A percentile compares a stretch with the other conserved stretches of the same genome.
Conservation (phyloP, 306 rosid species). For the Vigna radiata region DNA sequence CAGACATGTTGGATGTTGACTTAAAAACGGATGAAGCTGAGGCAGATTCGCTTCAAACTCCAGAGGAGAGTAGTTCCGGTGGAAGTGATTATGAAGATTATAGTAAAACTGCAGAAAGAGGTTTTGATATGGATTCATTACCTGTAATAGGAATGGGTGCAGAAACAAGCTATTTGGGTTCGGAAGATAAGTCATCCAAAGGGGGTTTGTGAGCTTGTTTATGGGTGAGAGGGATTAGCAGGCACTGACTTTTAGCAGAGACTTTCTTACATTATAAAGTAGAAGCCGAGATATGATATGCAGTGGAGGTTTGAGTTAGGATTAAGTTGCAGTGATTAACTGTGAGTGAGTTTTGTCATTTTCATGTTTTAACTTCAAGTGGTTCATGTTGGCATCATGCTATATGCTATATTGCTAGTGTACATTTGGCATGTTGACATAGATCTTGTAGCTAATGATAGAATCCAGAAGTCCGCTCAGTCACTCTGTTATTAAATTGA, state of each 20-base stretch:
- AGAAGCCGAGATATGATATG: conserved; percentile 1
- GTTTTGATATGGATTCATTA: conserved; percentile 47
- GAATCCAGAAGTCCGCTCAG: not conserved
- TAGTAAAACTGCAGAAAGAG: conserved; percentile 45
- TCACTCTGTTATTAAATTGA: not conserved
- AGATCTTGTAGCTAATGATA: not conserved
- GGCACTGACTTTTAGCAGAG: conserved; percentile 31
- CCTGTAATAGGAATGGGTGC: conserved; percentile 42
- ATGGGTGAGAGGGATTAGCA: conserved; percentile 23
- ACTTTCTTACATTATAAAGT: not conserved
- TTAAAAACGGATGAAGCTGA: conserved; percentile 55
- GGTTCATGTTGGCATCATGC: conserved; percentile 30
- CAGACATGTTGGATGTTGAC: conserved; percentile 53
- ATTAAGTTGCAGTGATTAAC: conserved; percentile 31
- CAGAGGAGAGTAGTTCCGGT: conserved; percentile 61
- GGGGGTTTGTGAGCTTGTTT: conserved; percentile 45
- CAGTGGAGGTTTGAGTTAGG: conserved; percentile 29
- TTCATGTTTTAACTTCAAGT: conserved; percentile 6
- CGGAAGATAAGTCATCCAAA: conserved; percentile 47
- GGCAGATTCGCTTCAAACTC: conserved; percentile 51
- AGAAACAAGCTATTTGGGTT: conserved; percentile 46
- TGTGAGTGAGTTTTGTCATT: conserved; percentile 40
- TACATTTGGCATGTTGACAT: conserved; percentile 36
- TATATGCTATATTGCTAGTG: conserved; percentile 2
- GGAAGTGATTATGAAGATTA: conserved; percentile 65